Conservation (phyloP, 371 early-diverging fungal genomes). For the Batkoa obscura region DNA sequence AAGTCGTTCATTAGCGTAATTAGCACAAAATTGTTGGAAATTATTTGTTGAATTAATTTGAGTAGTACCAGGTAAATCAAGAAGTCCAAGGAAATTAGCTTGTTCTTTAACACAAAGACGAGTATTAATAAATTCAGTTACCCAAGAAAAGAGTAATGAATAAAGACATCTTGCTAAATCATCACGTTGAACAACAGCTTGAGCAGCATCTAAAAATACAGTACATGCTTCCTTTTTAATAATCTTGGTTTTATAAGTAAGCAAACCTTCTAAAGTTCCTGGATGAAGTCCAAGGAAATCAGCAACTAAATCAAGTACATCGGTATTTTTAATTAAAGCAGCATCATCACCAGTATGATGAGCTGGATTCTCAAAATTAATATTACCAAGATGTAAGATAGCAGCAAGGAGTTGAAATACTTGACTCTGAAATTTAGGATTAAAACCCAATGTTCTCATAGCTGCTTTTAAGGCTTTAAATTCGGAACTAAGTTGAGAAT, state of each 20-base stretch:
- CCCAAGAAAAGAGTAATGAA: slow-evolving; percentile 63
- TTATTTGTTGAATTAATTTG: slow-evolving; percentile 43
- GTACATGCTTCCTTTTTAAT: slow-evolving; percentile 58
- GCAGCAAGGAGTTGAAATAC: slow-evolving; percentile 73
- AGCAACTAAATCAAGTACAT: slow-evolving; percentile 58
- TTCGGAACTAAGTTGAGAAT: background rate
- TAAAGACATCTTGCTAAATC: slow-evolving; percentile 57
- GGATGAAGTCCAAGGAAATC: slow-evolving; percentile 70
- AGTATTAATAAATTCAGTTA: slow-evolving; percentile 72
- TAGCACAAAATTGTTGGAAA: slow-evolving; percentile 58
- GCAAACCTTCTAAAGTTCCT: slow-evolving; percentile 38
- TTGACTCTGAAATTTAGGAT: slow-evolving; percentile 54
- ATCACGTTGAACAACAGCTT: slow-evolving; percentile 55
- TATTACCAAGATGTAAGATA: slow-evolving; percentile 78
- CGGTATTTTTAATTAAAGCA: slow-evolving; percentile 48
- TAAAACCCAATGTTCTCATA: slow-evolving; percentile 63
- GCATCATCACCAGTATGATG: slow-evolving; percentile 33
- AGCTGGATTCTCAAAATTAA: slow-evolving; percentile 56
- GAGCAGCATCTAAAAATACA: slow-evolving; percentile 49
- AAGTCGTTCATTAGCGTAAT: slow-evolving; percentile 69
- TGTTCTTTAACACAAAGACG: slow-evolving; percentile 40
- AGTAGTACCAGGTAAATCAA: slow-evolving; percentile 59
- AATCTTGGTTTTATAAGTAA: slow-evolving; percentile 40
- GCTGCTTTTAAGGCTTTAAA: slow-evolving; percentile 30
- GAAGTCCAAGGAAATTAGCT: slow-evolving; percentile 46